These are phyloP conservation scores for Colletotrichum sp. DNA, from an alignment of 2,329 filamentous ascomycete species.

Conservation along the genomic window DNA sequence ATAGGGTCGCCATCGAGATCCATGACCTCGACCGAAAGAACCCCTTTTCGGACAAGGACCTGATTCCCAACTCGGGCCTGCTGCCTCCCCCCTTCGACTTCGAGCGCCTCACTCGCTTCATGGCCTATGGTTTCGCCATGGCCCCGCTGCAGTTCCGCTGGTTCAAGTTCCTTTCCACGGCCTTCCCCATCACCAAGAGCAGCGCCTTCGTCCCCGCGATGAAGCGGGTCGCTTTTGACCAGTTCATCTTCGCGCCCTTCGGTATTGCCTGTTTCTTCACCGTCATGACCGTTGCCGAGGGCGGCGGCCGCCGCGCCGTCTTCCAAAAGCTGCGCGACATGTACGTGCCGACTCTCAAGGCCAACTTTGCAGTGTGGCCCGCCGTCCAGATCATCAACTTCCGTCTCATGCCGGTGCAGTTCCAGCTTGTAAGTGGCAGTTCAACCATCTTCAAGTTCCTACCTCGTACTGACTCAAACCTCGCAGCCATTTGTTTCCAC, in stretches of 20 bases:
- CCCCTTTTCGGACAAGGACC: constrained; percentile 66
- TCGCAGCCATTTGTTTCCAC: constrained; percentile 93
- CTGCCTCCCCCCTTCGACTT: constrained; percentile 91
- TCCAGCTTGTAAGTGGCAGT: constrained; percentile 85
- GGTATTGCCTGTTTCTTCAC: constrained; percentile 91
- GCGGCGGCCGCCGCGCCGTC: constrained; percentile 82
- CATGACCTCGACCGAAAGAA: constrained; percentile 86
- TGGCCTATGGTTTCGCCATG: constrained; percentile 97
- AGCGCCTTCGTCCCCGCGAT: constrained; percentile 77
- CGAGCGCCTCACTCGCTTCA: constrained; percentile 91
- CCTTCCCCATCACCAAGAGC: constrained; percentile 85
- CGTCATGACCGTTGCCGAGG: constrained; percentile 95
- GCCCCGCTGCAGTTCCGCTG: constrained; percentile 94
- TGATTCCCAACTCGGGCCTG: constrained; percentile 67
- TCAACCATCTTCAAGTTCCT: neutral
- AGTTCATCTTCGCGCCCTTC: constrained; percentile 90
- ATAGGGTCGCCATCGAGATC: constrained; percentile 84
- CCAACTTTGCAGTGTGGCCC: constrained; percentile 95
- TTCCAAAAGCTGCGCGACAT: constrained; percentile 88
- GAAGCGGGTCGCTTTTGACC: constrained; percentile 91
- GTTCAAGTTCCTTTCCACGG: constrained; percentile 83
- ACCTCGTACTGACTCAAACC: neutral
- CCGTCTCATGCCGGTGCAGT: constrained; percentile 90
- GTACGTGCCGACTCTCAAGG: constrained; percentile 92
- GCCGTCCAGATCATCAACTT: constrained; percentile 97